Percentiles rank a stretch among this genome's conserved stretches.
Evolutionary conservation across 75 land plant genomes (phyloP).

Genomic region (Sequoiadendron giganteum): DNA sequence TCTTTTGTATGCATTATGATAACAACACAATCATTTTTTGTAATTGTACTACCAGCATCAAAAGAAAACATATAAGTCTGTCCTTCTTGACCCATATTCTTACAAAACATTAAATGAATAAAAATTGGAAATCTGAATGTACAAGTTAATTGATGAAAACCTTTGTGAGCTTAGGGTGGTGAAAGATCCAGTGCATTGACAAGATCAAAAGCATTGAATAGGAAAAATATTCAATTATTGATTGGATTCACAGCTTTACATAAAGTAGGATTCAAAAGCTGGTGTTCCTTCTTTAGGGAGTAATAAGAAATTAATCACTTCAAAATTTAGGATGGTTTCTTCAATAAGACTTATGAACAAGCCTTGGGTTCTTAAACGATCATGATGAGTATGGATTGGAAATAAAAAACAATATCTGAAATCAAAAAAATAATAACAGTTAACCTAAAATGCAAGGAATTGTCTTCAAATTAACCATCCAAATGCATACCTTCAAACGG

Average conservation of each 20-base stretch:
- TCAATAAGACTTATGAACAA: no score
- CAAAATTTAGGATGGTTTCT: neutral
- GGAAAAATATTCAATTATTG: neutral
- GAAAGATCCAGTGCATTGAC: neutral
- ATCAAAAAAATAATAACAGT: neutral
- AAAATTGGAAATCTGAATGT: neutral
- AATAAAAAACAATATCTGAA: neutral
- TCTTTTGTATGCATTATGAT: neutral
- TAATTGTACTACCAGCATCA: neutral
- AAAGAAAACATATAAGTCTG: neutral
- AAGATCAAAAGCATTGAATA: neutral
- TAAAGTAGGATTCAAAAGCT: neutral
- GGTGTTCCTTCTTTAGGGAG: neutral
- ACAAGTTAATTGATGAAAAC: neutral
- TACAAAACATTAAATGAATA: neutral
- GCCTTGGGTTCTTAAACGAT: neutral
- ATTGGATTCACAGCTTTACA: neutral
- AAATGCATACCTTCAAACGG: conserved; percentile 55
- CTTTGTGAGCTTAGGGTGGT: neutral
- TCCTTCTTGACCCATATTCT: neutral
- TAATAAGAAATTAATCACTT: neutral
- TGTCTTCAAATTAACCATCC: neutral
- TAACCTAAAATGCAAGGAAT: neutral
- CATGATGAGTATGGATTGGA: neutral
- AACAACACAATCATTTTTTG: neutral